Percentiles rank a stretch among this genome's conserved stretches.
Conservation (phyloP, 2,329 filamentous ascomycete genomes). For the Rutstroemia sp. region DNA sequence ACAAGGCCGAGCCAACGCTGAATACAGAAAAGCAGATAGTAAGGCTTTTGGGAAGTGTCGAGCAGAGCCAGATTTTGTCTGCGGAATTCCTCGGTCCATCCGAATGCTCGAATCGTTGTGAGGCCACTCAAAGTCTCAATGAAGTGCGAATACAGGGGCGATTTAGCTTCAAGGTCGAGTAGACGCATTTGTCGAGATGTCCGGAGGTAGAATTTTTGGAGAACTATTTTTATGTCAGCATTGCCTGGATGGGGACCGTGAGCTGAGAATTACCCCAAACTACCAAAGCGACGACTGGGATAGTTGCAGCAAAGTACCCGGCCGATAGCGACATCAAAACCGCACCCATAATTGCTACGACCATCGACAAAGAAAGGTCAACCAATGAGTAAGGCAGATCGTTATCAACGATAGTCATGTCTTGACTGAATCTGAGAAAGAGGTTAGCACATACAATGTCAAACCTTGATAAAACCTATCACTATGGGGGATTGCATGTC, state of each 20-base stretch:
- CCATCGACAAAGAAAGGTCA: slow-evolving; percentile 8
- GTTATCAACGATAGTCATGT: slow-evolving; percentile 21
- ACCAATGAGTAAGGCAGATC: slow-evolving; percentile 20
- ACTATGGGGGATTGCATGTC: background rate
- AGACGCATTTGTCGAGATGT: slow-evolving; percentile 44
- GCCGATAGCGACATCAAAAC: slow-evolving; percentile 28
- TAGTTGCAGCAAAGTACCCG: slow-evolving; percentile 35
- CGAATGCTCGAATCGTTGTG: slow-evolving; percentile 39
- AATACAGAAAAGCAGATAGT: slow-evolving; percentile 49
- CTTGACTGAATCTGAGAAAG: slow-evolving; percentile 17
- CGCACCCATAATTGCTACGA: slow-evolving; percentile 36
- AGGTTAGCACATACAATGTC: background rate
- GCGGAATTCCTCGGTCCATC: slow-evolving; percentile 30
- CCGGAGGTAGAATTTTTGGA: slow-evolving; percentile 38
- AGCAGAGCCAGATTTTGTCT: slow-evolving; percentile 38
- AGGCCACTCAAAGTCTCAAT: slow-evolving; percentile 39
- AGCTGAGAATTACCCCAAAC: slow-evolving; percentile 7
- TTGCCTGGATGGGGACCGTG: background rate
- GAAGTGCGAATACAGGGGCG: slow-evolving; percentile 42
- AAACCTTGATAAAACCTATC: background rate
- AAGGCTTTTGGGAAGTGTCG: slow-evolving; percentile 48
- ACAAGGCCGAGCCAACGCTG: slow-evolving; percentile 50
- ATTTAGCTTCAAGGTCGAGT: slow-evolving; percentile 38
- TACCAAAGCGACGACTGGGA: slow-evolving; percentile 33
- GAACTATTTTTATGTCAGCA: slow-evolving; percentile 1